A percentile compares a stretch with the other conserved stretches of the same genome.
Evolutionary conservation across 805 yeast genomes (phyloP).

Genomic region (Starmerella ratchasimensis): DNA sequence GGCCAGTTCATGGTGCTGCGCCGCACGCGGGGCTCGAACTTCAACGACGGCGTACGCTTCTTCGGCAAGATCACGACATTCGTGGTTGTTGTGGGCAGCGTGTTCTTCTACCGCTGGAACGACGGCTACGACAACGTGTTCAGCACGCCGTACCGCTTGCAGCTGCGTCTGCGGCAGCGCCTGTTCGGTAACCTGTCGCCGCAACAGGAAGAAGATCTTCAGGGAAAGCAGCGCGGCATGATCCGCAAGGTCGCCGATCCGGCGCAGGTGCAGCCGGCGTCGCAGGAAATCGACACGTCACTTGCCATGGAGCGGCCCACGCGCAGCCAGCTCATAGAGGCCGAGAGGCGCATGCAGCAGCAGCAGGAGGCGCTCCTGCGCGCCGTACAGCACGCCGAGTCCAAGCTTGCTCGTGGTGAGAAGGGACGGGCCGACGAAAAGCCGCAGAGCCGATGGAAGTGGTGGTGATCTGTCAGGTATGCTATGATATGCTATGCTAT

Average conservation of each 20-base stretch:
- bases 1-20: slow-evolving; percentile 65
- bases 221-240: slow-evolving; percentile 27
- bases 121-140: slow-evolving; percentile 69
- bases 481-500: too few species aligned
- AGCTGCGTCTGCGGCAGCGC: slow-evolving; percentile 42
- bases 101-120: slow-evolving; percentile 73
- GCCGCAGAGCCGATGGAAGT: slow-evolving; percentile 1
- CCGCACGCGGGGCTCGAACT: slow-evolving; percentile 40
- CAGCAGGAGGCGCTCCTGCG: slow-evolving; percentile 44
- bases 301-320: slow-evolving; percentile 53
- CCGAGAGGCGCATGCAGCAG: slow-evolving; percentile 54
- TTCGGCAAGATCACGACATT: slow-evolving; percentile 40
- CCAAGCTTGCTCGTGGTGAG: slow-evolving; percentile 13
- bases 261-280: slow-evolving; percentile 17
- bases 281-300: slow-evolving; percentile 28
- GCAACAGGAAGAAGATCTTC: slow-evolving; percentile 52
- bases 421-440: background rate
- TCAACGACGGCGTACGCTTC: slow-evolving; percentile 47
- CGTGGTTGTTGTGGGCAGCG: slow-evolving; percentile 41
- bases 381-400: slow-evolving; percentile 36
- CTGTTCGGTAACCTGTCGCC: slow-evolving; percentile 36
- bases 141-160: slow-evolving; percentile 49
- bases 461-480: too few species aligned
- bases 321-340: slow-evolving; percentile 58
- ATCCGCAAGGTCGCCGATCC: slow-evolving; percentile 15